These are phyloP conservation scores for Prunus persica DNA, from an alignment of 306 rosid species.

Conservation along the genomic window DNA sequence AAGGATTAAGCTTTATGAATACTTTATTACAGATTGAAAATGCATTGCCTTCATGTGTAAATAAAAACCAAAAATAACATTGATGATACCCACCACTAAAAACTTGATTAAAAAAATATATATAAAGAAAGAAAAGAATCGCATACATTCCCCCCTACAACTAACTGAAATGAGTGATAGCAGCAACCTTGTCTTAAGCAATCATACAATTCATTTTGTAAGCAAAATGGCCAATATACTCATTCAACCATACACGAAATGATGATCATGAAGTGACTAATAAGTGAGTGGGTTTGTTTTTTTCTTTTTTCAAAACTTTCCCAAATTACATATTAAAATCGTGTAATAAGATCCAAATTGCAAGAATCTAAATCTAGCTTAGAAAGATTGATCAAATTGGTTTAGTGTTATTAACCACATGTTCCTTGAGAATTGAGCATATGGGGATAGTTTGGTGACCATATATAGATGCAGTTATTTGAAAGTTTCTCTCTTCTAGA, in stretches of 20 bases:
- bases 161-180: constrained; percentile 29
- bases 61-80: neutral
- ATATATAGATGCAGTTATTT: neutral
- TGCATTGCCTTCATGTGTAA: neutral
- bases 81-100: neutral
- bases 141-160: constrained; percentile 4
- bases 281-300: neutral
- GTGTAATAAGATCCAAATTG: neutral
- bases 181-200: constrained; percentile 7
- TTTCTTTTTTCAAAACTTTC: neutral
- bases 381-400: neutral
- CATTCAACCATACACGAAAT: constrained; percentile 9
- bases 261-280: neutral
- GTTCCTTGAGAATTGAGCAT: constrained; percentile 9
- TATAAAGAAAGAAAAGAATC: neutral
- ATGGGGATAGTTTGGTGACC: constrained; percentile 1
- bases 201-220: constrained; percentile 8
- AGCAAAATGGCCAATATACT: constrained; percentile 3
- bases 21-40: neutral
- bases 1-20: too few species aligned
- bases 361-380: neutral
- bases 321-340: neutral
- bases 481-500: neutral
- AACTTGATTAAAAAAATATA: neutral
- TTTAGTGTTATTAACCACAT: neutral